phyloP scores from a whole-genome alignment of 352 stramenopile genomes.

The Pythium oligandrum region DNA sequence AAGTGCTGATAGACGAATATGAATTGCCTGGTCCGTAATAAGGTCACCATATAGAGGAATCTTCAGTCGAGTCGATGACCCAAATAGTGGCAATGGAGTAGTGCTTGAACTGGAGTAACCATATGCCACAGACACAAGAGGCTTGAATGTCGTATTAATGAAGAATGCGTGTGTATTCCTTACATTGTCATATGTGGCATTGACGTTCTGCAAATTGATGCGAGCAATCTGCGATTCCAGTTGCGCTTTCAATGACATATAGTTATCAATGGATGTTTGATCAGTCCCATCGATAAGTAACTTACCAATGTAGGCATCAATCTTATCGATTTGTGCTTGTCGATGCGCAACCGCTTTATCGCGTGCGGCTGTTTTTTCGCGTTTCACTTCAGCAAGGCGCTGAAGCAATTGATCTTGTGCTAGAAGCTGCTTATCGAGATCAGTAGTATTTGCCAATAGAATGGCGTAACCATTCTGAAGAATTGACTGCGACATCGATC shows the following conservation, averaged over 20 bases:
- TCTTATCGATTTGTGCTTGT: not conserved
- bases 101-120: slow-evolving; percentile 1
- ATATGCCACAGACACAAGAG: slow-evolving; percentile 3
- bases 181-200: slow-evolving; percentile 2
- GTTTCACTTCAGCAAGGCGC: not conserved
- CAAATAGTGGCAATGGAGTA: slow-evolving; percentile 2
- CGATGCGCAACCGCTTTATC: slow-evolving; percentile 1
- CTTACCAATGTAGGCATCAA: slow-evolving; percentile 2
- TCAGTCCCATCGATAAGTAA: not conserved
- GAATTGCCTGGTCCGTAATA: slow-evolving; percentile 5
- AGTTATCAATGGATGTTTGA: not conserved
- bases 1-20: not conserved
- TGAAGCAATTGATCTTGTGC: slow-evolving; percentile 1
- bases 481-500: slow-evolving; percentile 9
- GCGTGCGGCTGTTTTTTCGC: not conserved
- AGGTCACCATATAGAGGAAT: slow-evolving; percentile 5
- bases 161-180: slow-evolving; percentile 3
- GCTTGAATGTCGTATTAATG: slow-evolving; percentile 2
- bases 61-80: slow-evolving; percentile 6
- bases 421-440: slow-evolving; percentile 4
- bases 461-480: slow-evolving; percentile 8
- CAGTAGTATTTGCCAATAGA: slow-evolving; percentile 4
- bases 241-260: slow-evolving; percentile 1
- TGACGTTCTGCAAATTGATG: slow-evolving; percentile 1
- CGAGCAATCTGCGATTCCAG: slow-evolving; percentile 1